A percentile compares a stretch with the other conserved stretches of the same genome.
Evolutionary conservation across 2,329 filamentous ascomycete species (phyloP).

Genomic region (Cryphonectria radicalis): DNA sequence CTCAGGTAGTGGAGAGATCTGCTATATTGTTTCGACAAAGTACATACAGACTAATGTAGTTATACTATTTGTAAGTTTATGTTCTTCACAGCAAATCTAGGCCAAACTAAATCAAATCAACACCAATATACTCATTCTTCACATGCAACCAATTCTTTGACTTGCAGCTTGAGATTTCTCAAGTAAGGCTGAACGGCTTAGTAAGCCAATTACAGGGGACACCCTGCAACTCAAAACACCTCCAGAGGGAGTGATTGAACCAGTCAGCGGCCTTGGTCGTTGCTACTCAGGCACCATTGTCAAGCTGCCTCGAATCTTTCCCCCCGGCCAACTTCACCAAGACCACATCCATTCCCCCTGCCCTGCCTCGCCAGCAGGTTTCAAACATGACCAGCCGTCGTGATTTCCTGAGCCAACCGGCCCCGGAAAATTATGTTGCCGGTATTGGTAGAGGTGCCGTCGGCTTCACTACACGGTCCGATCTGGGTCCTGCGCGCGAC

Average conservation of each 20-base stretch:
- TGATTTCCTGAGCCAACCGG: conserved; percentile 87
- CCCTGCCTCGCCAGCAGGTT: not conserved
- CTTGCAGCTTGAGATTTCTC: not conserved
- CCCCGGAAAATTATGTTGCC: conserved; percentile 88
- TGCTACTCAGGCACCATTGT: not conserved
- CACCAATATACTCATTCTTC: not conserved
- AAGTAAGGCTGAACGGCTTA: not conserved
- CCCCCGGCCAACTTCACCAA: not conserved
- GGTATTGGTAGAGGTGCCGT: conserved; percentile 97
- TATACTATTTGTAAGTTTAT: no score
- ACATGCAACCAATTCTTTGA: not conserved
- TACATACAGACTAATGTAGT: no score
- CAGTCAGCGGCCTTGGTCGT: not conserved
- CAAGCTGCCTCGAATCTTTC: not conserved
- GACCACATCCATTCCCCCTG: not conserved
- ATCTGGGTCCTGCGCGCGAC: conserved; percentile 92
- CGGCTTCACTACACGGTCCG: conserved; percentile 95
- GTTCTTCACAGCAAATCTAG: no score
- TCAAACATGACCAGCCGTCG: conserved; percentile 63
- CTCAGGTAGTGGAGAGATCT: no score
- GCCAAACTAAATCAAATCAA: no score
- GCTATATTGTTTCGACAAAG: no score
- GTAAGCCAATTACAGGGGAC: not conserved
- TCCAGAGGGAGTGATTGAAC: not conserved
- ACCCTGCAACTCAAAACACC: not conserved